Evolutionary conservation across 441 rosid species (phyloP).

Genomic region (Croton laevigatus): DNA sequence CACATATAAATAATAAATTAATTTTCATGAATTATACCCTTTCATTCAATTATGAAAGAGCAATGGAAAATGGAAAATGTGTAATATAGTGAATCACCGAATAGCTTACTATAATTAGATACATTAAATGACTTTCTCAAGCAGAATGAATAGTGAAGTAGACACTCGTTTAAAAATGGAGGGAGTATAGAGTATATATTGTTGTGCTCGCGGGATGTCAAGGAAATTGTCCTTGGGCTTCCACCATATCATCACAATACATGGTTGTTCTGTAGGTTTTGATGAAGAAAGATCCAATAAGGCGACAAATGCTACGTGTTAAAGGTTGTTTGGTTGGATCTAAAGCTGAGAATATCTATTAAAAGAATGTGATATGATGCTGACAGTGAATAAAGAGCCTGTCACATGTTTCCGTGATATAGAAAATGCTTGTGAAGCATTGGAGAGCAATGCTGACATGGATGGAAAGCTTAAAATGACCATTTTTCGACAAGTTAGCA

Average conservation of each 20-base stretch:
- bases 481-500: conserved; percentile 74
- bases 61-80: too few relatives aligned
- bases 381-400: conserved; percentile 84
- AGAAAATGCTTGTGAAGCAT: conserved; percentile 72
- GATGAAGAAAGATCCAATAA: conserved; percentile 81
- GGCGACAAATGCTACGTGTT: conserved; percentile 84
- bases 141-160: too few relatives aligned
- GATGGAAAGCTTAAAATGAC: conserved; percentile 70
- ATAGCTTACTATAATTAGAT: too few relatives aligned
- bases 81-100: too few relatives aligned
- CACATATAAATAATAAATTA: too few relatives aligned
- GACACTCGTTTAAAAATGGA: too few relatives aligned
- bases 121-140: too few relatives aligned
- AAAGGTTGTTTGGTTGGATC: conserved; percentile 97
- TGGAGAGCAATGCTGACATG: conserved; percentile 47
- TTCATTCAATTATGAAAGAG: neutral
- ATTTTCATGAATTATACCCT: neutral
- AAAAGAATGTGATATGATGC: conserved; percentile 94
- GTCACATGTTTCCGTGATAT: conserved; percentile 89
- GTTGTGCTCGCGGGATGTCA: too few relatives aligned
- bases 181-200: too few relatives aligned
- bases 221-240: neutral
- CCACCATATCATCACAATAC: neutral
- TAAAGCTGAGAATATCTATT: conserved; percentile 75
- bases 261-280: conserved; percentile 48